Evolutionary conservation across 306 rosid genomes (phyloP).

Genomic region (Sindora glabra): DNA sequence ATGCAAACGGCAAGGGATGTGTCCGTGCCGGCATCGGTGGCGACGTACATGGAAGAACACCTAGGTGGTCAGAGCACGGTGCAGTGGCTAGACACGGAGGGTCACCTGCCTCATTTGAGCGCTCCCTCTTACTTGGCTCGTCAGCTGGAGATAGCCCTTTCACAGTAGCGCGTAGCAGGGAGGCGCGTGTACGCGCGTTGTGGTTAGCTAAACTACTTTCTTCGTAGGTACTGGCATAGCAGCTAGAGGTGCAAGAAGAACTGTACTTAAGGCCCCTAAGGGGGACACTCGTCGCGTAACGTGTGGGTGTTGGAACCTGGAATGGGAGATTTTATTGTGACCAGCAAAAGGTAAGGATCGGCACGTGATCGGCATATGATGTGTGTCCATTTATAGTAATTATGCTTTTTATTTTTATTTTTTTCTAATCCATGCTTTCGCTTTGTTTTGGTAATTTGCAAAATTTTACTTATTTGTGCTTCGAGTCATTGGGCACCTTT

Average conservation of each 20-base stretch:
- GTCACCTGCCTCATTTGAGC: slow-evolving; percentile 86
- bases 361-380: slow-evolving; percentile 61
- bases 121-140: slow-evolving; percentile 56
- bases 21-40: slow-evolving; percentile 75
- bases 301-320: slow-evolving; percentile 27
- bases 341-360: slow-evolving; percentile 44
- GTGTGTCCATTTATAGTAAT: neutral
- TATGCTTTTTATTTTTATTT: neutral
- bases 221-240: neutral
- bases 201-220: neutral
- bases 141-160: slow-evolving; percentile 59
- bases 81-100: slow-evolving; percentile 75
- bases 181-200: neutral
- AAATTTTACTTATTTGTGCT: neutral
- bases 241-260: neutral
- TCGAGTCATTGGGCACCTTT: neutral
- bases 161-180: slow-evolving; percentile 37
- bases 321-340: slow-evolving; percentile 17
- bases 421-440: neutral
- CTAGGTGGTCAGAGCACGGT: slow-evolving; percentile 74
- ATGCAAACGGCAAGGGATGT: slow-evolving; percentile 68
- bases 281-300: slow-evolving; percentile 46
- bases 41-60: slow-evolving; percentile 63
- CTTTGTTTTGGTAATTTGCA: neutral
- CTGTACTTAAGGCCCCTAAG: neutral